Conservation (phyloP, 2,329 filamentous ascomycete genomes). For the Paecilomyces sp. region DNA sequence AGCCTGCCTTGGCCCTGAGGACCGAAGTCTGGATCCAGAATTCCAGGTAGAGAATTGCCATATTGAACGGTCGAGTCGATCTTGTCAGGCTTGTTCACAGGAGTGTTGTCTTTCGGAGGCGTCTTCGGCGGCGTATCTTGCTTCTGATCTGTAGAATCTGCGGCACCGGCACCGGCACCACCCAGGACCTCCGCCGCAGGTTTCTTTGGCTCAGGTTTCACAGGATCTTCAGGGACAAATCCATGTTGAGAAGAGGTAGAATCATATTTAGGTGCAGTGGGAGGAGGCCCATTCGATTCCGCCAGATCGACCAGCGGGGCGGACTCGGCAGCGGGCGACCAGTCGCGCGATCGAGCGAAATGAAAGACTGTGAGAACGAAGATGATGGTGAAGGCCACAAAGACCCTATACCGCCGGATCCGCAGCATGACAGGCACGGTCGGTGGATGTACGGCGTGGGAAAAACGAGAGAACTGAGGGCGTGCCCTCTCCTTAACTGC, state of each 20-base stretch:
- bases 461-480: slow-evolving; percentile 3
- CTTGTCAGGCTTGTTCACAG: neutral
- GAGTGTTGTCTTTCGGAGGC: neutral
- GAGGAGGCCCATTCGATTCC: slow-evolving; percentile 4
- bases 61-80: neutral
- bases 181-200: neutral
- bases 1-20: slow-evolving; percentile 26
- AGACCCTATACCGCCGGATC: slow-evolving; percentile 41
- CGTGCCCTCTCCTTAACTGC: neutral
- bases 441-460: slow-evolving; percentile 2
- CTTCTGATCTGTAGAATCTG: neutral
- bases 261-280: slow-evolving; percentile 3
- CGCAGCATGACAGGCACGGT: slow-evolving; percentile 34
- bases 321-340: slow-evolving; percentile 15
- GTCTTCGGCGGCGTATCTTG: neutral
- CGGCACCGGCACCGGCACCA: neutral
- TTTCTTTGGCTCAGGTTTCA: neutral
- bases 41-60: slow-evolving; percentile 2
- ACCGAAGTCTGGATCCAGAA: slow-evolving; percentile 13
- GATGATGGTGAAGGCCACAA: slow-evolving; percentile 38
- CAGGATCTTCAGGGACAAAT: slow-evolving; percentile 1
- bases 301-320: slow-evolving; percentile 10
- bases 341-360: slow-evolving; percentile 41
- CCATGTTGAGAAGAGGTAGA: slow-evolving; percentile 8
- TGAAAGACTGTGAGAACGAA: slow-evolving; percentile 43